A percentile compares a stretch with the other conserved stretches of the same genome.
Evolutionary conservation across 1,284 basidiomycete species (phyloP).

Genomic region (Microbotryum intermedium): DNA sequence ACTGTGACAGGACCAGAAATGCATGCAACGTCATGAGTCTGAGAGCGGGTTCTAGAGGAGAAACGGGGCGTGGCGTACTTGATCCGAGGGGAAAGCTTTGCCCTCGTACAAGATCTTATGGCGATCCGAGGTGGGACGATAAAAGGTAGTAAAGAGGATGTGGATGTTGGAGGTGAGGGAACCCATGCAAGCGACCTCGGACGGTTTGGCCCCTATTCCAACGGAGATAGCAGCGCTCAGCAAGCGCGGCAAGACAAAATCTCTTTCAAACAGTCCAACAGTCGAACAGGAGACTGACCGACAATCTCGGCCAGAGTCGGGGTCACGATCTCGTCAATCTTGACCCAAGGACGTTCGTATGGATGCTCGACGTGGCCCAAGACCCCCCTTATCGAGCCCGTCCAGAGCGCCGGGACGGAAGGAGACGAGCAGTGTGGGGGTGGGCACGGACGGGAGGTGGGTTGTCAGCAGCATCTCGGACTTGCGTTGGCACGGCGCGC

Average conservation of each 20-base stretch:
- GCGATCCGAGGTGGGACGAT: slow-evolving; percentile 69
- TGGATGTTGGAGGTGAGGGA: slow-evolving; percentile 92
- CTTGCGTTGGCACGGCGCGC: not conserved
- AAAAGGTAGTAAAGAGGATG: slow-evolving; percentile 87
- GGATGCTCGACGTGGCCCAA: slow-evolving; percentile 88
- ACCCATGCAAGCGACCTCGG: slow-evolving; percentile 88
- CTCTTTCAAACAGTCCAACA: too few relatives aligned
- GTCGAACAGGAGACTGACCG: slow-evolving; percentile 58
- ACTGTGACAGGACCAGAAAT: slow-evolving; percentile 47
- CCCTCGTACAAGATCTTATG: slow-evolving; percentile 95
- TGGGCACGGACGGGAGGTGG: slow-evolving; percentile 6
- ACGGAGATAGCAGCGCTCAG: not conserved
- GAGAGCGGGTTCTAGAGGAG: not conserved
- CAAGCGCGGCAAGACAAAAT: not conserved
- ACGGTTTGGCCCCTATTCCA: slow-evolving; percentile 61
- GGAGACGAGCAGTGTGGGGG: slow-evolving; percentile 3
- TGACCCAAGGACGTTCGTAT: slow-evolving; percentile 71
- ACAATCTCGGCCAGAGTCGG: slow-evolving; percentile 73
- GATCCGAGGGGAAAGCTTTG: slow-evolving; percentile 91
- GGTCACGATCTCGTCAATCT: slow-evolving; percentile 62
- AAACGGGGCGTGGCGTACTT: slow-evolving; percentile 47
- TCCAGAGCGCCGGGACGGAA: not conserved
- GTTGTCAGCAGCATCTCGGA: not conserved
- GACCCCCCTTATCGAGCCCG: slow-evolving; percentile 57
- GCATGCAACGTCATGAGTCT: not conserved